Conservation (phyloP, 129 eudicot species). For the Oenanthe sinensis region DNA sequence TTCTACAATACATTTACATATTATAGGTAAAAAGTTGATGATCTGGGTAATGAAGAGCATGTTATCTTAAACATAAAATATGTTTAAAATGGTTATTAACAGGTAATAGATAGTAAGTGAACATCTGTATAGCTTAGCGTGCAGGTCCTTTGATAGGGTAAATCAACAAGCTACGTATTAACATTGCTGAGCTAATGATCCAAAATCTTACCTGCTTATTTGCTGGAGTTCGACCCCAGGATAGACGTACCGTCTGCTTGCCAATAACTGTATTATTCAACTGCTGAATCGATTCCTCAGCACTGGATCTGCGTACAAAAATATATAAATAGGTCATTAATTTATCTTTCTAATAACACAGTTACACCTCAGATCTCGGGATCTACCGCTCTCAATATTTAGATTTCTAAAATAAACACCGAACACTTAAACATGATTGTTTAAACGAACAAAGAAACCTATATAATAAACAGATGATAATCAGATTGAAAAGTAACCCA, state of each 20-base stretch:
- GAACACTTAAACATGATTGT: not conserved
- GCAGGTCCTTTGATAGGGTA: not conserved
- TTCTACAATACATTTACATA: not conserved
- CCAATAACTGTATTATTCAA: slow-evolving; percentile 80
- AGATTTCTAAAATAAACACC: not conserved
- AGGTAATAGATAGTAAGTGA: not conserved
- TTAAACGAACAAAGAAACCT: not conserved
- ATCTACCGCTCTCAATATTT: not conserved
- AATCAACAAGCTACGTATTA: no score
- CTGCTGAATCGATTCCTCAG: slow-evolving; percentile 86
- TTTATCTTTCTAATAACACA: not conserved
- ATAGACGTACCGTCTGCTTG: slow-evolving; percentile 88
- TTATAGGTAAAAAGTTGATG: no score
- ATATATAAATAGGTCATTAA: not conserved
- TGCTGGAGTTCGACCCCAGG: slow-evolving; percentile 86
- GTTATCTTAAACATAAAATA: not conserved
- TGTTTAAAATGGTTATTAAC: not conserved
- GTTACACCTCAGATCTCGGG: not conserved
- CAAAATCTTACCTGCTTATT: slow-evolving; percentile 57
- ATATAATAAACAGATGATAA: not conserved
- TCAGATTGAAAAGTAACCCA: not conserved
- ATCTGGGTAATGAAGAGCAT: not conserved
- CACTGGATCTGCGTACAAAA: slow-evolving; percentile 45
- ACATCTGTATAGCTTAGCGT: not conserved
- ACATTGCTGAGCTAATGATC: not conserved